These are phyloP conservation scores for Didymella exigua DNA, from an alignment of 2,329 filamentous ascomycete genomes.

Conservation along the genomic window DNA sequence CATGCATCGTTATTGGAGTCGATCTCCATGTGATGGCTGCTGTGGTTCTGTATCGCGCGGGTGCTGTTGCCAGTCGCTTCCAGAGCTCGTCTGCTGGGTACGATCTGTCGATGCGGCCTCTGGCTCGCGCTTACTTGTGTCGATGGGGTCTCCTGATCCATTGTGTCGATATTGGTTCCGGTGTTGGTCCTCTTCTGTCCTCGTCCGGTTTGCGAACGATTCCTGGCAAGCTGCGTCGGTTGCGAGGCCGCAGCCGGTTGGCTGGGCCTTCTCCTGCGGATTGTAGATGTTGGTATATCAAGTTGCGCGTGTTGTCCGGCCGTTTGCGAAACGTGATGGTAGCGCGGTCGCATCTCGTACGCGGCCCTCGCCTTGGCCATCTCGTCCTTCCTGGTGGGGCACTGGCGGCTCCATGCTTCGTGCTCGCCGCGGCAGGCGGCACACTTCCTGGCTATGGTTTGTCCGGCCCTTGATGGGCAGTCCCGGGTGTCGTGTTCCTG, in stretches of 20 bases:
- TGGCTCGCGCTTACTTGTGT: background rate
- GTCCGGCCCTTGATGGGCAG: slow-evolving; percentile 13
- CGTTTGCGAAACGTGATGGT: background rate
- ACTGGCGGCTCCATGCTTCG: slow-evolving; percentile 3
- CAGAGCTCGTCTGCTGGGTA: background rate
- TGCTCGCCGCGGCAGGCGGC: slow-evolving; percentile 14
- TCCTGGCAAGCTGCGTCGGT: background rate
- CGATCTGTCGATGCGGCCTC: background rate
- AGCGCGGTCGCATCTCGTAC: background rate
- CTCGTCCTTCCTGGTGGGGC: slow-evolving; percentile 9
- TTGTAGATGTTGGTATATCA: background rate
- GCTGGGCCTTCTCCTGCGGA: background rate
- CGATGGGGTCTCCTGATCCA: background rate
- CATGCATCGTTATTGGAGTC: slow-evolving; percentile 17
- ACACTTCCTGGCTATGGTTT: slow-evolving; percentile 18
- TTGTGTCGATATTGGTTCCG: background rate
- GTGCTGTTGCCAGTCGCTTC: background rate
- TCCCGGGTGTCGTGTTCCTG: slow-evolving; percentile 15
- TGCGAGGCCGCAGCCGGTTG: background rate
- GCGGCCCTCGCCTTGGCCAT: slow-evolving; percentile 2
- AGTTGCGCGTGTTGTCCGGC: background rate
- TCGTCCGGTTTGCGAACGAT: background rate
- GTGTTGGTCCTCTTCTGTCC: too few species aligned
- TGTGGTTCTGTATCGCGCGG: background rate
- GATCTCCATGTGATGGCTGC: slow-evolving; percentile 17